Evolutionary conservation across 306 rosid species (phyloP).

Genomic region (Castanopsis chinensis): DNA sequence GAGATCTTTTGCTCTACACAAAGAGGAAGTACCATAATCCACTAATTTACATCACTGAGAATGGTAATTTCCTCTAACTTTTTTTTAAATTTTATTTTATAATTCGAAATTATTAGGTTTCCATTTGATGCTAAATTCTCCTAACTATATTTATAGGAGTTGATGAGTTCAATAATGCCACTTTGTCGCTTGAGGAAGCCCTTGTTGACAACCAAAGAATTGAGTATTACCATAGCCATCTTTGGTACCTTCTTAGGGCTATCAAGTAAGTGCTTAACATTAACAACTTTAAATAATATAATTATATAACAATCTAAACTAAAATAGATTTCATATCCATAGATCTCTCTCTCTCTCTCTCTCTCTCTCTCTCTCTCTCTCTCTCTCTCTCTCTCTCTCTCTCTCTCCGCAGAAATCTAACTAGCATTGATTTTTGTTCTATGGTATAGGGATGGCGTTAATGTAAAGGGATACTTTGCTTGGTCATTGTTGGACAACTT

Average conservation of each 20-base stretch:
- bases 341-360: background rate
- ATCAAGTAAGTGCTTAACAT: slow-evolving; percentile 37
- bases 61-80: slow-evolving; percentile 37
- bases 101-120: background rate
- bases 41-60: slow-evolving; percentile 60
- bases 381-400: background rate
- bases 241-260: slow-evolving; percentile 42
- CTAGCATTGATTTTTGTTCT: background rate
- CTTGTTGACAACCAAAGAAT: slow-evolving; percentile 38
- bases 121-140: background rate
- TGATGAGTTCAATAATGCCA: slow-evolving; percentile 50
- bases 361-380: background rate
- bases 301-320: no score
- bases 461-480: slow-evolving; percentile 65
- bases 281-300: background rate
- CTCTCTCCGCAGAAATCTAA: no score
- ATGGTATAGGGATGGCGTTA: slow-evolving; percentile 47
- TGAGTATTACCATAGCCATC: slow-evolving; percentile 41
- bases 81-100: no score
- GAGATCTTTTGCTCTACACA: slow-evolving; percentile 39
- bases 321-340: no score
- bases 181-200: slow-evolving; percentile 27
- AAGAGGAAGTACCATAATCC: slow-evolving; percentile 53
- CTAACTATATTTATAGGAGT: slow-evolving; percentile 38
- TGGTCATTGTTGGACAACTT: slow-evolving; percentile 75